Base-by-base conservation (phyloP, 1,139 yeast genomes). In the Zygosaccharomyces sapae region DNA sequence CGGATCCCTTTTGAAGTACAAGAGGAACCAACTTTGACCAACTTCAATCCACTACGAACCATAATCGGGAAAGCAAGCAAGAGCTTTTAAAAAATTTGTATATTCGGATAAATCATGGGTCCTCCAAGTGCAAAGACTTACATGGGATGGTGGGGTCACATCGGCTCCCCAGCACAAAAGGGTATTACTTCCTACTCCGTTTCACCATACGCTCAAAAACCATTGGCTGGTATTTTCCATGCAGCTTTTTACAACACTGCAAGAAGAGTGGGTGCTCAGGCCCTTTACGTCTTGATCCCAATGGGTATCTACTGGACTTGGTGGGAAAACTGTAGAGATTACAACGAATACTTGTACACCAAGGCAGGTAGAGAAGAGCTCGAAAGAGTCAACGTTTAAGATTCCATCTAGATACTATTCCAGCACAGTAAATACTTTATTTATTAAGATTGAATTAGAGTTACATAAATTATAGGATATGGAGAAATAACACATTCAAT, bases 131-230 rank as follows among this genome's bases (percentile, higher is more conserved):
- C 85, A 67, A 81, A 80, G 65, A 69, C 90, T 65, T 89, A 86
- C 68, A 81, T 86, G 90, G 97, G 97, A 64, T 89, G 96, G 96
- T 89, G 97, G 97, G 97, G 97, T 67, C 69, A 75, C 74, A 70
- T 69, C 58, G 89, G 95, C 55, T 77, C 87, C 70, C 94, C 95
- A 67, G 79, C 79, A 67, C 97, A 90, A 77, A 89, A 87, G 73
- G 83, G 86, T 70, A 75, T 86, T 60, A 82, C 89, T 53, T 77
- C 82, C 48, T 94, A 92, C 77, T 76, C 96, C 50, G 90, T 92
- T 54, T 86, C 98, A 55, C 95, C 97, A 55, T 86, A 77, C 61
- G 97, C 96, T 51, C 95, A 94, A 71, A 83, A 81, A 70, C 97
- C 97, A 51, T 77, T 92, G 68, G 84, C 85, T 70, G 96, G 95